Conservation (phyloP, 2,329 filamentous ascomycete genomes). For the Cercospora zeina region DNA sequence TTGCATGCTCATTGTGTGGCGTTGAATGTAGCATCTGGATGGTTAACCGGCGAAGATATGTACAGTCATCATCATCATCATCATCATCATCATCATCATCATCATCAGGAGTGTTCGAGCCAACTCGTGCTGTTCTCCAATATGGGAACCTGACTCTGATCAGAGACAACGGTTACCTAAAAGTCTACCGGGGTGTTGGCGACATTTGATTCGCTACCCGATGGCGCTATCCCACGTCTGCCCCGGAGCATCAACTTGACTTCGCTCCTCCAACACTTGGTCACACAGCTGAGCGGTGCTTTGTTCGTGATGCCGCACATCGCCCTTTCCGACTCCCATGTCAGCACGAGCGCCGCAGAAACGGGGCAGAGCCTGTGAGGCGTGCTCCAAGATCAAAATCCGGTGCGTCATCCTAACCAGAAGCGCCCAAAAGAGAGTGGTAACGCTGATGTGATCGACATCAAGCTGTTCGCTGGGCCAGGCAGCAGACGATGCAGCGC, state of each 20-base stretch:
- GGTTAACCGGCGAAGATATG: neutral
- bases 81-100: too few species aligned
- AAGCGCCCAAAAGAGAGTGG: neutral
- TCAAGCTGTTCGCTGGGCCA: conserved; percentile 22
- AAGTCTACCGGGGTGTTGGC: conserved; percentile 5
- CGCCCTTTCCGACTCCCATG: neutral
- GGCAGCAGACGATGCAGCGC: conserved; percentile 18
- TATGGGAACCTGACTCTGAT: neutral
- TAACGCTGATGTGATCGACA: conserved; percentile 5
- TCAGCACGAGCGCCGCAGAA: conserved; percentile 15
- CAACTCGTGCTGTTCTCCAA: too few species aligned
- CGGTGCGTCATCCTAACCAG: conserved; percentile 4
- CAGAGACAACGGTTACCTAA: neutral
- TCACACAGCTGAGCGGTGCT: neutral
- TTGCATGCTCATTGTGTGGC: neutral
- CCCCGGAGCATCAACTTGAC: neutral
- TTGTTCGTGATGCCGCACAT: conserved; percentile 5
- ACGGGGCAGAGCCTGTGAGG: conserved; percentile 26
- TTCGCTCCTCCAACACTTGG: neutral
- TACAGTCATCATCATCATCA: neutral
- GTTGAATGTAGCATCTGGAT: neutral
- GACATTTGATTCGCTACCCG: neutral
- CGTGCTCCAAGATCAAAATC: conserved; percentile 24
- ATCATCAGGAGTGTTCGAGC: too few species aligned
- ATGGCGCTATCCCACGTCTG: conserved; percentile 6